Evolutionary conservation across 805 yeast species (phyloP).

Genomic region (Cyberlindnera xylosilytica): DNA sequence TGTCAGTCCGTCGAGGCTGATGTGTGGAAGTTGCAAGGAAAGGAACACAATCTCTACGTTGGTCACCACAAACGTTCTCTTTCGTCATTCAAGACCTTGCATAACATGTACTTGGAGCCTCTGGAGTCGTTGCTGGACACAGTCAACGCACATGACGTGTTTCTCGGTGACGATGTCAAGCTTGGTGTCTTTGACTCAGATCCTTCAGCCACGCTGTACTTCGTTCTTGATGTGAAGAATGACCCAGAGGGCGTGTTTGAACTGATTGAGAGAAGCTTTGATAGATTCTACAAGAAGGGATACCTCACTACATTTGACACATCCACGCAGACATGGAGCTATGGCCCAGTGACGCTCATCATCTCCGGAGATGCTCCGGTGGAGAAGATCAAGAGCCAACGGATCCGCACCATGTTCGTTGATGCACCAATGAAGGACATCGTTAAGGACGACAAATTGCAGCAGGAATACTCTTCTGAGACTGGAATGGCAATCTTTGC

Average conservation of each 20-base stretch:
- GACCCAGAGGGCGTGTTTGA: slow-evolving; percentile 41
- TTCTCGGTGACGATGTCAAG: slow-evolving; percentile 1
- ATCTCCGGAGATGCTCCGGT: slow-evolving; percentile 66
- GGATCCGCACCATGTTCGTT: slow-evolving; percentile 16
- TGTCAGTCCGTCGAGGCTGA: slow-evolving; percentile 65
- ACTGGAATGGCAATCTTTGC: slow-evolving; percentile 34
- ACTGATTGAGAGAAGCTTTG: slow-evolving; percentile 41
- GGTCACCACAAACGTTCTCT: slow-evolving; percentile 58
- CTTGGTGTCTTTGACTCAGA: slow-evolving; percentile 31
- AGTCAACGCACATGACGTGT: slow-evolving; percentile 32
- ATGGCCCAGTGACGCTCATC: slow-evolving; percentile 59
- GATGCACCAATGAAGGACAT: slow-evolving; percentile 42
- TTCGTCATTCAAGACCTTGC: slow-evolving; percentile 41
- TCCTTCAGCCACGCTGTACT: slow-evolving; percentile 49
- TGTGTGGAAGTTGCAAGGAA: slow-evolving; percentile 42
- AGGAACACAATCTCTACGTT: slow-evolving; percentile 44
- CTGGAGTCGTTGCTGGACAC: slow-evolving; percentile 43
- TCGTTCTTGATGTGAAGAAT: slow-evolving; percentile 68
- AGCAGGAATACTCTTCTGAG: slow-evolving; percentile 11
- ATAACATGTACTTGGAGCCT: slow-evolving; percentile 50
- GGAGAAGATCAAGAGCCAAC: slow-evolving; percentile 28
- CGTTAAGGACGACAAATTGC: slow-evolving; percentile 5
- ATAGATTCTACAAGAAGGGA: slow-evolving; percentile 43
- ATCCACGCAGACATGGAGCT: slow-evolving; percentile 29
- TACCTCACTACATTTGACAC: slow-evolving; percentile 51